Evolutionary conservation across 169 alveolate genomes (phyloP), one percentile per base, ranked within the genome.

Genomic region (Toxoplasma gondii): DNA sequence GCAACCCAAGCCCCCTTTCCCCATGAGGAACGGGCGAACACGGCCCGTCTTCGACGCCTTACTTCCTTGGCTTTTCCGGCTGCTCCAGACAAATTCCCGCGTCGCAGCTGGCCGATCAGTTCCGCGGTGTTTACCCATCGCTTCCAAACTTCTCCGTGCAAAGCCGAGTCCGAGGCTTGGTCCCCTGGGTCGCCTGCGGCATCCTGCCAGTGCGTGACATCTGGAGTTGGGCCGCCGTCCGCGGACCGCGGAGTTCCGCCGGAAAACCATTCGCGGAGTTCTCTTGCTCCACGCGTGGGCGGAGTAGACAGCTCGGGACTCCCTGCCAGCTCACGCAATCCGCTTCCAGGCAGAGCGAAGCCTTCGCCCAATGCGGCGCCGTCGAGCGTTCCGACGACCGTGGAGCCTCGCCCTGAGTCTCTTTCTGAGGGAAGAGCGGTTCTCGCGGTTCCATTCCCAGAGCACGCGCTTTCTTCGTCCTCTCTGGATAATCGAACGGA

Each of bases 111-210:
- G 7, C 69, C 88, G 19, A 91, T 38, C 70, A 91, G 38, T 74
- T 91, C 90, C 31, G 94, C 94, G 22, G 94, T 74, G 38, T 91
- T 69, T 16, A 49, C 74, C 90, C 88, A 91, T 1, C 90, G 74
- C 38, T 36, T 43, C 90, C 70, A 45, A 36, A 69, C 31, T 58
- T 22, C 80, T 2, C 24, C 64, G 84, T 31, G 84, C 12, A 34
- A 44, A 2, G 45, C n/a, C 84, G 31, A 5, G 41, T 69, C 44
- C 84, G 45, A 41, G 39, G 5, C 81, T 69, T 9, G 81, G 81
- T 36, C 84, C 84, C 19, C 49, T 16, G 17, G 24, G 38, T 2
- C 44, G 84, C 84, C 44, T 27, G 24, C n/a, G 84, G 41, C 38
- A 34, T 44, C 44, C 67, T 41, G 64, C 41, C 67, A 29, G 36